Percentiles rank a stretch among this genome's conserved stretches.
These are phyloP conservation scores for Ceratocystis alfenasii DNA, from an alignment of 2,329 filamentous ascomycete species.

Conservation along the genomic window DNA sequence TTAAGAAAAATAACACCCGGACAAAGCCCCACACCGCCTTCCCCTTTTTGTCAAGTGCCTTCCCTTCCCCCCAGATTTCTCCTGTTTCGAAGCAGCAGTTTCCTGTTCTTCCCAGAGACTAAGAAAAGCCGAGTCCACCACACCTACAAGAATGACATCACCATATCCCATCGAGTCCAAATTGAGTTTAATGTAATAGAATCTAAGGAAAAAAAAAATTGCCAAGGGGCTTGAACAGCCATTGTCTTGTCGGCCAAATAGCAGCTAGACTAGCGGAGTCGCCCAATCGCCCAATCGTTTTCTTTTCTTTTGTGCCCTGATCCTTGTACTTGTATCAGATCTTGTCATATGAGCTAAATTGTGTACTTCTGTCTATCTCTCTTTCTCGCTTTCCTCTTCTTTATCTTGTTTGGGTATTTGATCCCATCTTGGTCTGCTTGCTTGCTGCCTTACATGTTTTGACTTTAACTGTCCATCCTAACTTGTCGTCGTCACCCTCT, in stretches of 20 bases:
- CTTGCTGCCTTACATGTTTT: background rate
- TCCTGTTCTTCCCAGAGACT: background rate
- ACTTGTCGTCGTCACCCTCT: background rate
- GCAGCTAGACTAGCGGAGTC: no score
- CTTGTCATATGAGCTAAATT: background rate
- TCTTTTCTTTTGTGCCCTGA: background rate
- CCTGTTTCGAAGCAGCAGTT: background rate
- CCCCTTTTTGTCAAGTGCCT: background rate
- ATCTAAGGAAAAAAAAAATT: no score
- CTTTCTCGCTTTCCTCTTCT: background rate
- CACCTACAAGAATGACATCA: background rate
- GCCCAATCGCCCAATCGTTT: no score
- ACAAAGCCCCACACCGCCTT: background rate
- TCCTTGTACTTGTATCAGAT: background rate
- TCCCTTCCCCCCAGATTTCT: background rate
- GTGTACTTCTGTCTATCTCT: background rate
- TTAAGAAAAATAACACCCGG: slow-evolving; percentile 2
- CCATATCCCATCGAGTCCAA: background rate
- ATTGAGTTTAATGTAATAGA: no score
- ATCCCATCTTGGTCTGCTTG: background rate
- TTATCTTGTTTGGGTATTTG: background rate
- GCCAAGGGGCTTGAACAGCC: no score
- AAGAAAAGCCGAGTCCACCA: background rate
- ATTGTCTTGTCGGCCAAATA: no score
- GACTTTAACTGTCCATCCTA: background rate